Conservation (phyloP, 2,329 filamentous ascomycete species). For the Penicillium occitanis region DNA sequence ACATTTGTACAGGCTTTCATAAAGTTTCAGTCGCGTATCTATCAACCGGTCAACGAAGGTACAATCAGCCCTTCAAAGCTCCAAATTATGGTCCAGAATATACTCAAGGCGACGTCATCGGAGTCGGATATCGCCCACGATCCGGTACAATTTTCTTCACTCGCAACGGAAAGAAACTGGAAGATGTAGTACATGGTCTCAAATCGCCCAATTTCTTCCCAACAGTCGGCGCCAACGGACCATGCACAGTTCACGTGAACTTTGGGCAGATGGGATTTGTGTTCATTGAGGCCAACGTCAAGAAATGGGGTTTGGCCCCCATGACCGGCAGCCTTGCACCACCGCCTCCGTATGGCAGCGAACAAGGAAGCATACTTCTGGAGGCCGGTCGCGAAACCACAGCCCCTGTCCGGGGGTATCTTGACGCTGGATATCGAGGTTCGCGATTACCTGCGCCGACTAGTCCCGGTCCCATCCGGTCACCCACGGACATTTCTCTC, state of each 20-base stretch:
- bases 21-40: slow-evolving; percentile 90
- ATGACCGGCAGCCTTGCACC: slow-evolving; percentile 94
- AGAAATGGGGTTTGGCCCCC: slow-evolving; percentile 97
- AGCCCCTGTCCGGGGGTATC: slow-evolving; percentile 41
- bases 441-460: slow-evolving; percentile 71
- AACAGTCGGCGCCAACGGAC: slow-evolving; percentile 92
- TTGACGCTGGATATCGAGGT: slow-evolving; percentile 70
- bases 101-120: slow-evolving; percentile 92
- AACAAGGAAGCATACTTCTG: slow-evolving; percentile 92
- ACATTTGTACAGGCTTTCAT: slow-evolving; percentile 67
- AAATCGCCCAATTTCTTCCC: slow-evolving; percentile 98
- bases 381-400: slow-evolving; percentile 71
- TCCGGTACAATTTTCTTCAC: slow-evolving; percentile 98
- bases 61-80: slow-evolving; percentile 85
- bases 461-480: slow-evolving; percentile 84
- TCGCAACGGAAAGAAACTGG: slow-evolving; percentile 93
- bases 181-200: slow-evolving; percentile 88
- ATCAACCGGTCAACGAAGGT: slow-evolving; percentile 80
- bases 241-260: slow-evolving; percentile 90
- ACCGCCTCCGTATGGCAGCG: slow-evolving; percentile 92
- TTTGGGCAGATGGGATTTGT: slow-evolving; percentile 98
- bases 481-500: slow-evolving; percentile 93
- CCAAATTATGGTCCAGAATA: slow-evolving; percentile 79
- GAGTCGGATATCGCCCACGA: slow-evolving; percentile 89
- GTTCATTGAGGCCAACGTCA: slow-evolving; percentile 98